A percentile compares a stretch with the other conserved stretches of the same genome.
Conservation (phyloP, 2,329 filamentous ascomycete species). For the Penicillium sp. region DNA sequence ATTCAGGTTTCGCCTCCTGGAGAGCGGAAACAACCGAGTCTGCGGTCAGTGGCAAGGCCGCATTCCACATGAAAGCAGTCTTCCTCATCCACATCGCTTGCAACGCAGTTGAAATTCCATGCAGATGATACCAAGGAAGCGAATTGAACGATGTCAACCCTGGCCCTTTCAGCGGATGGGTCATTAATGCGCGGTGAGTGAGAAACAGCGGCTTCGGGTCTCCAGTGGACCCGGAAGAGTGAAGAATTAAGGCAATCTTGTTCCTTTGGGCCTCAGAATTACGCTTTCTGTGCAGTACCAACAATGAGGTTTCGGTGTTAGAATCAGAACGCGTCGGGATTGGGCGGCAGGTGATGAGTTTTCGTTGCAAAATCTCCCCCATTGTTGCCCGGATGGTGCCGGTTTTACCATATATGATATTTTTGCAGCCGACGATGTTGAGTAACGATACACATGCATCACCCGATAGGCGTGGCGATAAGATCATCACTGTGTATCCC, state of each 20-base stretch:
- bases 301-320: constrained; percentile 10
- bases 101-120: constrained; percentile 44
- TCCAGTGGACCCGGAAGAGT: constrained; percentile 53
- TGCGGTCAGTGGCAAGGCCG: constrained; percentile 41
- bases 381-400: constrained; percentile 35
- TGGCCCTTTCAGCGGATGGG: constrained; percentile 35
- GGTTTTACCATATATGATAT: constrained; percentile 40
- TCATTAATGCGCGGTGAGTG: constrained; percentile 44
- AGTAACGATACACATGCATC: constrained; percentile 44
- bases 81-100: constrained; percentile 49
- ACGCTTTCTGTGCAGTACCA: constrained; percentile 19
- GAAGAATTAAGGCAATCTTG: constrained; percentile 44
- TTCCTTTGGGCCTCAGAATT: constrained; percentile 29
- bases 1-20: constrained; percentile 39
- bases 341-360: constrained; percentile 26
- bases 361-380: constrained; percentile 27
- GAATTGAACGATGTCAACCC: constrained; percentile 46
- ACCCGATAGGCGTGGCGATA: constrained; percentile 46
- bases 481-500: constrained; percentile 46
- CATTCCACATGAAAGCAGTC: constrained; percentile 45
- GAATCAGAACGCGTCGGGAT: constrained; percentile 15
- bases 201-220: constrained; percentile 49
- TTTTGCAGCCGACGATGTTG: constrained; percentile 34
- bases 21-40: constrained; percentile 38
- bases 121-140: constrained; percentile 48